Conservation (phyloP, 176 grass and related monocot genomes). For the Carex scoparia region DNA sequence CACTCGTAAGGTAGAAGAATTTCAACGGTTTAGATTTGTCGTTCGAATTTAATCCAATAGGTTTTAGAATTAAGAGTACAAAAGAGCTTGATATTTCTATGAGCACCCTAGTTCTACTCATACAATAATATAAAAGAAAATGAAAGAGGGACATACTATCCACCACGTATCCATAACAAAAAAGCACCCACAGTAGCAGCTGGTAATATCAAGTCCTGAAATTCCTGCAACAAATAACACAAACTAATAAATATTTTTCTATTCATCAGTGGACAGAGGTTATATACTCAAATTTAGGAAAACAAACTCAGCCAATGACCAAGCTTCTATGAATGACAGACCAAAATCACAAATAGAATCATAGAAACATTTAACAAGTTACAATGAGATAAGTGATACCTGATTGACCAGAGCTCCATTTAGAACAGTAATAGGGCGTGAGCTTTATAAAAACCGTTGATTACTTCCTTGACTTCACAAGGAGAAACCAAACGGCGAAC, state of each 20-base stretch:
- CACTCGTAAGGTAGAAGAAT: too few relatives aligned
- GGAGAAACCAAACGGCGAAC: slow-evolving; percentile 48
- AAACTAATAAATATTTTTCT: background rate
- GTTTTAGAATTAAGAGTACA: too few relatives aligned
- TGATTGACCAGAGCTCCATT: slow-evolving; percentile 65
- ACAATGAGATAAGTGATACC: slow-evolving; percentile 40
- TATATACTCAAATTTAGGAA: background rate
- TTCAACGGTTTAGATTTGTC: too few relatives aligned
- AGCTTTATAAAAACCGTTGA: too few relatives aligned
- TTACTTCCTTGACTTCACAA: background rate
- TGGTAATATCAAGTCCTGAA: slow-evolving; percentile 69
- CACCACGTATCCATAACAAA: slow-evolving; percentile 93
- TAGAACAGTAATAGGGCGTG: slow-evolving; percentile 61
- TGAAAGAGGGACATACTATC: slow-evolving; percentile 52
- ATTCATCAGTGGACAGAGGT: background rate
- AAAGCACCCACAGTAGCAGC: slow-evolving; percentile 81
- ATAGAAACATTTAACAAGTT: background rate
- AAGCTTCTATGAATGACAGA: background rate
- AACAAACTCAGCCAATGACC: background rate
- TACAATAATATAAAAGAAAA: too few relatives aligned
- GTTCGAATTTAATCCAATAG: too few relatives aligned
- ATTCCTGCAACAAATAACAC: slow-evolving; percentile 38
- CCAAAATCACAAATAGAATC: background rate
- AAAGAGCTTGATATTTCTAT: too few relatives aligned
- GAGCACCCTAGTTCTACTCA: too few relatives aligned